These are phyloP conservation scores for Raffaelea albimanens DNA, from an alignment of 2,329 filamentous ascomycete species.

Conservation along the genomic window DNA sequence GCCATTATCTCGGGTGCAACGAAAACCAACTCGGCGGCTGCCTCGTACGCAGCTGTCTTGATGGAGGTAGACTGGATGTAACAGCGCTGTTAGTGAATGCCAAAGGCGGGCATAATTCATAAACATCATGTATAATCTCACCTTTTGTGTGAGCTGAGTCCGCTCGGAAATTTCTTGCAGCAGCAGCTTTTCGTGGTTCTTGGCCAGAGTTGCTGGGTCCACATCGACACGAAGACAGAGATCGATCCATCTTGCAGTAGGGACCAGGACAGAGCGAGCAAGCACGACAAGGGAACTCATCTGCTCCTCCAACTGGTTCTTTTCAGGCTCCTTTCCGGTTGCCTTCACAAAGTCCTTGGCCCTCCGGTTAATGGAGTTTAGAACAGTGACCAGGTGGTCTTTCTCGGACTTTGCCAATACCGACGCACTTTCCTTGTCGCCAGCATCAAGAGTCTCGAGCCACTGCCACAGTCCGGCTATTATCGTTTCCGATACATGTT, in stretches of 20 bases:
- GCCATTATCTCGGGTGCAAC: slow-evolving; percentile 79
- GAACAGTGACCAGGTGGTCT: slow-evolving; percentile 50
- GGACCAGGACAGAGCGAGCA: slow-evolving; percentile 67
- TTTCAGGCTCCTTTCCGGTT: slow-evolving; percentile 30
- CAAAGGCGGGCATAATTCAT: neutral
- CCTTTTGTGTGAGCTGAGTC: slow-evolving; percentile 42
- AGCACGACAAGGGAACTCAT: slow-evolving; percentile 71
- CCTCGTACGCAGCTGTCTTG: slow-evolving; percentile 67
- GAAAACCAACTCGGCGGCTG: slow-evolving; percentile 85
- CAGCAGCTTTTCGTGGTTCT: slow-evolving; percentile 51
- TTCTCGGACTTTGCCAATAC: slow-evolving; percentile 54
- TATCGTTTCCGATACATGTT: slow-evolving; percentile 51
- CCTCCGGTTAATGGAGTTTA: slow-evolving; percentile 55
- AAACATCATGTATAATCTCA: slow-evolving; percentile 19
- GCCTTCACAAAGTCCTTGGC: slow-evolving; percentile 36
- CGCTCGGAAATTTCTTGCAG: slow-evolving; percentile 55
- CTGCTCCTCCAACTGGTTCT: slow-evolving; percentile 52
- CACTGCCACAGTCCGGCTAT: slow-evolving; percentile 72
- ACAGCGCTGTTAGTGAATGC: neutral
- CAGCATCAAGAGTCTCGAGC: slow-evolving; percentile 55
- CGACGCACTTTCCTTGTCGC: slow-evolving; percentile 72
- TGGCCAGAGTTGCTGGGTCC: slow-evolving; percentile 73
- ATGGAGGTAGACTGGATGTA: slow-evolving; percentile 29
- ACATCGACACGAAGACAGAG: slow-evolving; percentile 68
- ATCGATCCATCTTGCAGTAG: slow-evolving; percentile 79